A percentile compares a stretch with the other conserved stretches of the same genome.
phyloP scores from a whole-genome alignment of 805 yeast species.

The Nakazawaea molendinolei region DNA sequence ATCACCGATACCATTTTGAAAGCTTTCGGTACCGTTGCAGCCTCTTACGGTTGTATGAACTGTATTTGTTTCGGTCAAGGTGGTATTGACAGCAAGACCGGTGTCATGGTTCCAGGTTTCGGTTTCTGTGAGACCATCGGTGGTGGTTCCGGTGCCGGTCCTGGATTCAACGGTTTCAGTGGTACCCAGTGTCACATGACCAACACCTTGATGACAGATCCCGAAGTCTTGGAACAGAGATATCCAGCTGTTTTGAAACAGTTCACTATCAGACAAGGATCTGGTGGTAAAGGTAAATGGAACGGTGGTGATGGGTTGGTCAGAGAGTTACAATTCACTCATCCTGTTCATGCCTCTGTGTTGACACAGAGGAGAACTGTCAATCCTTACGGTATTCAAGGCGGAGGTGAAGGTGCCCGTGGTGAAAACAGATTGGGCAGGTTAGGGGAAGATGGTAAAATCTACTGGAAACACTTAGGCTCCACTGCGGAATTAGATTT shows the following conservation, averaged over 20 bases:
- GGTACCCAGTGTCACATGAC: conserved; percentile 52
- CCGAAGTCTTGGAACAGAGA: conserved; percentile 45
- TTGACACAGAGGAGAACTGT: conserved; percentile 46
- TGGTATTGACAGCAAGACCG: conserved; percentile 37
- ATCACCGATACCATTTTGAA: conserved; percentile 77
- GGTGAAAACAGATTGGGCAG: conserved; percentile 34
- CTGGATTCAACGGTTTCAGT: conserved; percentile 33
- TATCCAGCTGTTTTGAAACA: conserved; percentile 44
- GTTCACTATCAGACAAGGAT: conserved; percentile 34
- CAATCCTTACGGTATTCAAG: conserved; percentile 49
- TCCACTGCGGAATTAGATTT: conserved; percentile 12
- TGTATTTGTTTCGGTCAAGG: conserved; percentile 78
- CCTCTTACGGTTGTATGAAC: conserved; percentile 88
- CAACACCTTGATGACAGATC: conserved; percentile 48
- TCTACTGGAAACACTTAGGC: conserved; percentile 11
- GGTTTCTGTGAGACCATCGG: conserved; percentile 52
- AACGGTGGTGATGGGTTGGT: conserved; percentile 47
- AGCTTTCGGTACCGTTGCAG: conserved; percentile 79
- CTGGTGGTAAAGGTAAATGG: conserved; percentile 45
- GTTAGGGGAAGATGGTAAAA: conserved; percentile 17
- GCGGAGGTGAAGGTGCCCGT: conserved; percentile 45
- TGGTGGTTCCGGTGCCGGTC: conserved; percentile 49
- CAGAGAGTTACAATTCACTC: conserved; percentile 40
- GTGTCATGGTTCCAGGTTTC: conserved; percentile 37
- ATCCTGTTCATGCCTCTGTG: conserved; percentile 34